Base-by-base conservation (phyloP, 495 filamentous ascomycete genomes). In the Letharia columbiana region DNA sequence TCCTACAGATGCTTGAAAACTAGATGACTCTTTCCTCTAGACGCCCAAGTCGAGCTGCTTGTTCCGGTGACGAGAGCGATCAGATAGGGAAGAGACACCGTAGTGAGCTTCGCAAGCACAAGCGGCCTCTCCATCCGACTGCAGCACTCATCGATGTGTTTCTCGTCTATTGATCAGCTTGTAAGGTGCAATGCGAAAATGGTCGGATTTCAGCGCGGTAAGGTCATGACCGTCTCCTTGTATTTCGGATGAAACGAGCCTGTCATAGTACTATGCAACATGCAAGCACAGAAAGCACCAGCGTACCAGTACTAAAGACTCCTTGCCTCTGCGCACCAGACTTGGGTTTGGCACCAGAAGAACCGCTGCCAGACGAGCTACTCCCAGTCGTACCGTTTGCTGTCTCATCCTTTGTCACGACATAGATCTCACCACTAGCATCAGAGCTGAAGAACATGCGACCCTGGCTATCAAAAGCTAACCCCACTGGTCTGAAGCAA, bases 361-460 rank as follows among this genome's bases (percentile, higher is more conserved):
- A 59, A 44, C 39, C 8, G 59, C 39, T 35, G 20, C 58, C 35
- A 33, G 64, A 61, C 44, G 61, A 59, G 39, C 59, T 45, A 41
- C 54, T 56, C 28, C 61, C 45, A 0, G 18, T 57, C 28, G 40
- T 65, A 33, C 66, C 63, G 42, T 62, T 67, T 37, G 64, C 56
- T 23, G 56, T 44, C 58, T 67, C 49, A 23, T 73, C 71, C 63
- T 60, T 69, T 15, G 49, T 44, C 13, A 87, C 65, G 35, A 86
- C 79, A 65, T 80, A 87, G 23, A 87, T 73, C 73, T 87, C 85
- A 1, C 85, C 85, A 35, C 80, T 84, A 9, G 77, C 65, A 68
- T 87, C 85, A 17, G 79, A 82, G 52, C 78, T 83, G 72, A 87
- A 78, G 64, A 81, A 87, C 31, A 87, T 50, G 47, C 83, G 69